Percentiles rank a stretch among this genome's conserved stretches.
These are phyloP conservation scores for Fusarium setosum DNA, from an alignment of 2,329 filamentous ascomycete species.

Conservation along the genomic window DNA sequence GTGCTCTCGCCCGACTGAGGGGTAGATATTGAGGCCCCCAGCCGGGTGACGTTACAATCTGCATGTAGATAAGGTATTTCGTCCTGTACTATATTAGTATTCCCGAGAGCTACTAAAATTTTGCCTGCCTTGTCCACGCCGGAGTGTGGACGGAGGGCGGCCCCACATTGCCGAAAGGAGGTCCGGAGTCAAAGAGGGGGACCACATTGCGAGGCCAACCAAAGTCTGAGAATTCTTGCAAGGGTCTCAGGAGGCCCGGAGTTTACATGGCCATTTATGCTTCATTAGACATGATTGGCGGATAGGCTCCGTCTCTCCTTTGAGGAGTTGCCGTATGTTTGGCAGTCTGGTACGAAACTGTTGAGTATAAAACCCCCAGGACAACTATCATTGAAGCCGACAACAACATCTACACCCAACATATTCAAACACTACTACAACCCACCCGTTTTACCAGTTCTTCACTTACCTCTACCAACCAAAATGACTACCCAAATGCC, in stretches of 20 bases:
- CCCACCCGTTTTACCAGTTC: background rate
- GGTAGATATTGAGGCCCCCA: too few species aligned
- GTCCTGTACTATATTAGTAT: too few species aligned
- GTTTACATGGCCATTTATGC: background rate
- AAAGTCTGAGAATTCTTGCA: background rate
- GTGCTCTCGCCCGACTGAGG: slow-evolving; percentile 19
- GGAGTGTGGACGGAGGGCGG: background rate
- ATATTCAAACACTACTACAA: background rate
- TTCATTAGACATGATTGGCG: background rate
- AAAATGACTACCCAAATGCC: slow-evolving; percentile 38
- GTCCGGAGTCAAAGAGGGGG: background rate
- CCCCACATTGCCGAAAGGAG: background rate
- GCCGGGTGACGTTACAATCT: too few species aligned
- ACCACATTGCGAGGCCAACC: background rate
- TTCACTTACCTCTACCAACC: background rate
- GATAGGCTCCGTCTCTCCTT: background rate
- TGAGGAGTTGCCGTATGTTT: background rate
- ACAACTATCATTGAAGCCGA: background rate
- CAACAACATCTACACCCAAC: background rate
- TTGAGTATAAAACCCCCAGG: background rate
- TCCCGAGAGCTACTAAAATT: too few species aligned
- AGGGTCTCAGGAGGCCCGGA: background rate
- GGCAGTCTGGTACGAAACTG: background rate
- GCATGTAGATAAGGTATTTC: too few species aligned
- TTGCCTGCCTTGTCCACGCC: too few species aligned